phyloP scores from a whole-genome alignment of 495 filamentous ascomycete species.

The Penicillium argentinense region DNA sequence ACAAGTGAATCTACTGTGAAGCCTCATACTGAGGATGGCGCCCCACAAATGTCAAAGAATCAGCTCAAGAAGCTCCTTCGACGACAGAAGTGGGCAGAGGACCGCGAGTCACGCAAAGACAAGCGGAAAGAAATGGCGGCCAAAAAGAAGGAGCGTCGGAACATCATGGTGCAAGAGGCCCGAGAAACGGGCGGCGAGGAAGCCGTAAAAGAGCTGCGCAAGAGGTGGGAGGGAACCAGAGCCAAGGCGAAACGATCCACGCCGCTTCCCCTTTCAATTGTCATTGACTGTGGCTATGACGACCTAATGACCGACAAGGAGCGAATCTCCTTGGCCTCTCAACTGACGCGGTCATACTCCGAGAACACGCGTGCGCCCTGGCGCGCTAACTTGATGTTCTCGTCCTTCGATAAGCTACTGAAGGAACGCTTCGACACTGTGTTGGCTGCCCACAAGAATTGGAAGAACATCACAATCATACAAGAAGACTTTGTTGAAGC shows the following conservation, averaged over 20 bases:
- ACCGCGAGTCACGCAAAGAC: constrained; percentile 64
- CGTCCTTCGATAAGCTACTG: constrained; percentile 73
- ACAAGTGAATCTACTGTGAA: constrained; percentile 1
- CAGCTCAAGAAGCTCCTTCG: constrained; percentile 71
- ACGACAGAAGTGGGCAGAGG: constrained; percentile 65
- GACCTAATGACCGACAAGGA: constrained; percentile 83
- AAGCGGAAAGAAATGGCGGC: constrained; percentile 70
- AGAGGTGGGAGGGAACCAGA: constrained; percentile 29
- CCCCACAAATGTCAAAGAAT: constrained; percentile 68
- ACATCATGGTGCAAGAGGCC: constrained; percentile 36
- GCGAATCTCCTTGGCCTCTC: constrained; percentile 72
- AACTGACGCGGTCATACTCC: constrained; percentile 86
- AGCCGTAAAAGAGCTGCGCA: constrained; percentile 34
- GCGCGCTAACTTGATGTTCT: constrained; percentile 68
- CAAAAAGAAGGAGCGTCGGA: constrained; percentile 61
- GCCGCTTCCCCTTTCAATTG: constrained; percentile 69
- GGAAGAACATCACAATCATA: constrained; percentile 74
- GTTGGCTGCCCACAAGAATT: constrained; percentile 64
- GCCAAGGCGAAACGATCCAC: constrained; percentile 36
- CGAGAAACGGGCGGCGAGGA: constrained; percentile 27
- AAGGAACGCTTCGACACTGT: constrained; percentile 76
- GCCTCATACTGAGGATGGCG: constrained; percentile 14
- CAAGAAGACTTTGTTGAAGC: constrained; percentile 69
- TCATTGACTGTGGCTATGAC: constrained; percentile 93
- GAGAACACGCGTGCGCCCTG: constrained; percentile 70